These are phyloP conservation scores for Dipodascus albidus DNA, from an alignment of 805 yeast genomes.

Conservation along the genomic window DNA sequence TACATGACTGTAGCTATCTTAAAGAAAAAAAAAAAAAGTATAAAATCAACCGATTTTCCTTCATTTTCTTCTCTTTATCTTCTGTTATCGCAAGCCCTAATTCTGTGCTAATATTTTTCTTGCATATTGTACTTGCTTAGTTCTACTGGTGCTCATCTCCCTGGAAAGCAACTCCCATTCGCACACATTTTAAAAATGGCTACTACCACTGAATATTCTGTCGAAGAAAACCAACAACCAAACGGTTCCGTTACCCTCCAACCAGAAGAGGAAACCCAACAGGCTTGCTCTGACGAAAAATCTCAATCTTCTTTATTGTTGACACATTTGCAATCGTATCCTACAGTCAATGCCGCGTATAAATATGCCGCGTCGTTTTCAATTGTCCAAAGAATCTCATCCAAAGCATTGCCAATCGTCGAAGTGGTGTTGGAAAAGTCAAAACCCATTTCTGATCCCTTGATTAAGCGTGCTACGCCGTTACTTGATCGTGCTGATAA, in stretches of 20 bases:
- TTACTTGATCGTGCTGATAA: constrained; percentile 39
- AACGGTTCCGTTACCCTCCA: background rate
- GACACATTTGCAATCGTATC: constrained; percentile 39
- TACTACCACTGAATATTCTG: background rate
- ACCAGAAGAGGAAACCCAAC: background rate
- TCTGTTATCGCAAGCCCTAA: background rate
- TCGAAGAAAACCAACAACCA: background rate
- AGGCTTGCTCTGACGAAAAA: constrained; percentile 7
- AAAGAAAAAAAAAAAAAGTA: no score
- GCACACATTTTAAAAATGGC: background rate
- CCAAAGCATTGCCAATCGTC: constrained; percentile 49
- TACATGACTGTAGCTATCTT: background rate
- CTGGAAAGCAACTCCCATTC: background rate
- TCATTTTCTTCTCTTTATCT: background rate
- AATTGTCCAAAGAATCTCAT: constrained; percentile 42
- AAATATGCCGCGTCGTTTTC: constrained; percentile 51
- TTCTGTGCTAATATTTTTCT: background rate
- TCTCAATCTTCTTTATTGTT: constrained; percentile 29
- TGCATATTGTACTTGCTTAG: background rate
- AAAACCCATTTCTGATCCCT: constrained; percentile 23
- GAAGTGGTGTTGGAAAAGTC: constrained; percentile 28
- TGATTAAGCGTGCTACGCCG: constrained; percentile 31
- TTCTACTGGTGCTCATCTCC: background rate
- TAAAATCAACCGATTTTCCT: background rate
- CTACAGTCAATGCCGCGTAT: constrained; percentile 47